These are phyloP conservation scores for Eucalyptus coolabah DNA, from an alignment of 345 rosid genomes.

Conservation along the genomic window DNA sequence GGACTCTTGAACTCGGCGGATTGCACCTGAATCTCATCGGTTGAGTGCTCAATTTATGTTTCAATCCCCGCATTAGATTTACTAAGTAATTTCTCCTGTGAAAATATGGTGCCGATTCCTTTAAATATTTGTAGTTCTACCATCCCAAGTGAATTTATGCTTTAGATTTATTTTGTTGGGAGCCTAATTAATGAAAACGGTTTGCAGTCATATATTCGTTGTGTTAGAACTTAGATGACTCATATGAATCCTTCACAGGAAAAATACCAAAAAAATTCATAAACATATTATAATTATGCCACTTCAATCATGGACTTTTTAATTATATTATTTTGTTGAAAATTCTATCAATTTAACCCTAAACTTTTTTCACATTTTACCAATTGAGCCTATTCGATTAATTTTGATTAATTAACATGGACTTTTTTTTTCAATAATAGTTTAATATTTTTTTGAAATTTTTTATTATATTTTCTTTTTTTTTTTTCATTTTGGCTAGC, in stretches of 20 bases:
- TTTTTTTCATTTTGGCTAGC: too few species aligned
- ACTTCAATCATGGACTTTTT: too few species aligned
- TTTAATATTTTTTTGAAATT: too few species aligned
- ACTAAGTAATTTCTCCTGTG: neutral
- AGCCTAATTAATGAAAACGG: neutral
- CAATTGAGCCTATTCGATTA: accelerated
- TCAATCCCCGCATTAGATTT: neutral
- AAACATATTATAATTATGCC: neutral
- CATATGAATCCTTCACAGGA: neutral
- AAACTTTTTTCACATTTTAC: accelerated
- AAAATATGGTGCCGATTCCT: neutral
- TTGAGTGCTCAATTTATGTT: neutral
- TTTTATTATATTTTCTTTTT: too few species aligned
- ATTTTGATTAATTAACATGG: too few species aligned
- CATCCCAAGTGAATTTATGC: neutral
- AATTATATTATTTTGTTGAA: accelerated
- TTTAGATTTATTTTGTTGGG: neutral
- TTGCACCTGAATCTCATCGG: neutral
- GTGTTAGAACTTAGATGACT: neutral
- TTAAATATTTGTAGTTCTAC: neutral
- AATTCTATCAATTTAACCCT: accelerated
- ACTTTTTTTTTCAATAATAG: too few species aligned
- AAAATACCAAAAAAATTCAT: too few species aligned
- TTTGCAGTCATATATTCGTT: neutral
- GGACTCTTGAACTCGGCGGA: neutral